phyloP scores from a whole-genome alignment of 2,329 filamentous ascomycete species.

The Tolypocladium album region DNA sequence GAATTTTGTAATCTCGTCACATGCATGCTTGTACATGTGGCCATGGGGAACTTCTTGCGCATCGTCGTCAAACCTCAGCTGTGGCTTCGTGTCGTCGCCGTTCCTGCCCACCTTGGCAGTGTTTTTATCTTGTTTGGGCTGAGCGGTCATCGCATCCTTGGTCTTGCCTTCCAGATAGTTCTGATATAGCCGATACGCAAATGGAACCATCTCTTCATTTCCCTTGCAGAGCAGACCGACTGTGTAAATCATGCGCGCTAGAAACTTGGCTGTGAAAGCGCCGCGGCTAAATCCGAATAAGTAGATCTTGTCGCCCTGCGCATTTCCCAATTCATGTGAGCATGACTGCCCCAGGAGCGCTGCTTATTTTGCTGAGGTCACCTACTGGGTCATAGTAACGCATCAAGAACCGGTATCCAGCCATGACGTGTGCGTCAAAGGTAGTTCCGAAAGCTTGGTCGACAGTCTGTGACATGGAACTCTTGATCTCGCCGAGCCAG shows the following conservation, averaged over 20 bases:
- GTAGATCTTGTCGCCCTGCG: conserved; percentile 38
- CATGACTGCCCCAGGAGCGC: background rate
- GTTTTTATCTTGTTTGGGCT: conserved; percentile 1
- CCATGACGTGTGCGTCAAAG: conserved; percentile 40
- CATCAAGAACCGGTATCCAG: conserved; percentile 44
- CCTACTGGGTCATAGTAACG: conserved; percentile 35
- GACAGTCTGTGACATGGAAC: conserved; percentile 25
- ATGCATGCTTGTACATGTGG: conserved; percentile 4
- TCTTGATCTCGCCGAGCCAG: conserved; percentile 19
- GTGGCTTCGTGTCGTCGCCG: background rate
- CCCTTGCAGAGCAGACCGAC: conserved; percentile 38
- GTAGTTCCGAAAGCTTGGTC: conserved; percentile 33
- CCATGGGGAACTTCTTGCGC: background rate
- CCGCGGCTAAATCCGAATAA: conserved; percentile 44
- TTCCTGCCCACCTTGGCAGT: background rate
- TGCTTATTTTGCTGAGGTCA: background rate
- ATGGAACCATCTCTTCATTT: conserved; percentile 42
- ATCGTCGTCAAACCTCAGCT: too few relatives aligned
- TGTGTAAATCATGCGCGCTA: conserved; percentile 38
- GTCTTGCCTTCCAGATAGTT: conserved; percentile 27
- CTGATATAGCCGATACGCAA: conserved; percentile 34
- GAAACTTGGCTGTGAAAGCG: conserved; percentile 41
- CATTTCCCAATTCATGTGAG: background rate
- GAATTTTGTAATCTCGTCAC: conserved; percentile 31
- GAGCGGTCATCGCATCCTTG: conserved; percentile 16